These are phyloP conservation scores for Backusella australiensis DNA, from an alignment of 192 early-diverging fungal species.

Conservation along the genomic window DNA sequence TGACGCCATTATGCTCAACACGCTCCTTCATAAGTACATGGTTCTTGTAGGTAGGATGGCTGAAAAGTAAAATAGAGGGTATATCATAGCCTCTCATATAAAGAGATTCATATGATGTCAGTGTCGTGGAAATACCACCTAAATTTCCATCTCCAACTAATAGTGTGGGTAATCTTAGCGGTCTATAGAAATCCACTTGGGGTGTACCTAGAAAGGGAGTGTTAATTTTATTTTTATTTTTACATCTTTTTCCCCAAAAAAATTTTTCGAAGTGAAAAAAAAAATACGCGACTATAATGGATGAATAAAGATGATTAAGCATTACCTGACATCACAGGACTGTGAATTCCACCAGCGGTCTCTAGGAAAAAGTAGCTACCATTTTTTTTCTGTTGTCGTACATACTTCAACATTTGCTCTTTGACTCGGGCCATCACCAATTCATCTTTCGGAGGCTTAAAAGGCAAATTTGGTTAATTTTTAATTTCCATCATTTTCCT, in stretches of 20 bases:
- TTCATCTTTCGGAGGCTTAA: constrained; percentile 44
- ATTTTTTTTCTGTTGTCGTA: constrained; percentile 23
- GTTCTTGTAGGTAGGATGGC: constrained; percentile 56
- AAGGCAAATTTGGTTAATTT: not conserved
- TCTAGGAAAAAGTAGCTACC: constrained; percentile 60
- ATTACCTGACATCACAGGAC: constrained; percentile 69
- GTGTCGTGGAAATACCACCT: constrained; percentile 81
- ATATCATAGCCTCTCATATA: constrained; percentile 69
- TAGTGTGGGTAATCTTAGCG: constrained; percentile 65
- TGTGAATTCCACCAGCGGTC: constrained; percentile 80
- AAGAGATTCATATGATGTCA: constrained; percentile 73
- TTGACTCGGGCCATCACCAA: constrained; percentile 41
- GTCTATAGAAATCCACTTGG: constrained; percentile 69
- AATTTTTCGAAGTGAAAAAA: not conserved
- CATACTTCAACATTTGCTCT: constrained; percentile 34
- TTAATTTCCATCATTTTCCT: not conserved
- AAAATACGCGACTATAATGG: not conserved
- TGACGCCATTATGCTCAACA: constrained; percentile 25
- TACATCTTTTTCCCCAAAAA: not conserved
- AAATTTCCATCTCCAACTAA: constrained; percentile 76
- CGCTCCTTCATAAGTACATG: constrained; percentile 43
- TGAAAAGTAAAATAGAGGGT: constrained; percentile 64
- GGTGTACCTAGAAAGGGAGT: constrained; percentile 45
- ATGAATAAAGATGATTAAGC: not conserved
- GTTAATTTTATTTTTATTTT: not conserved